Evolutionary conservation across 176 grass and related monocot species (phyloP), one percentile per base, ranked within the genome.

Genomic region (Zoysia pacifica): DNA sequence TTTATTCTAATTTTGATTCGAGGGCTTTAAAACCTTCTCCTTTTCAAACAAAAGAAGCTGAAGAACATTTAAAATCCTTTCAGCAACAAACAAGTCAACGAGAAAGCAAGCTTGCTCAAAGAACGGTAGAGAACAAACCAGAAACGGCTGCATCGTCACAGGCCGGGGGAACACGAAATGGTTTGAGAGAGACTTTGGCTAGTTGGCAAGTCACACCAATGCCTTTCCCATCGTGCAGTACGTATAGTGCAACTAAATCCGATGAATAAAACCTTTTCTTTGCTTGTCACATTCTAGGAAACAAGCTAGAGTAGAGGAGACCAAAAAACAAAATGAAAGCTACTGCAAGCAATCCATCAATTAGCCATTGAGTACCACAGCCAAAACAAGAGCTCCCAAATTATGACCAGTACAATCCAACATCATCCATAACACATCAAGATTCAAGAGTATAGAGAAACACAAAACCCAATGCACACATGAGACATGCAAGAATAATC

Each of bases 221-320:
- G 67, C 67, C 67, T 85, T 85, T 81, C 54, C 43, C 74, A 76
- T 43, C 77, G 42, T 70, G 63, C 67, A 72, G 77, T 36, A 67
- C 28, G 49, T 63, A 37, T 42, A 69, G 50, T 12, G 39, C 14
- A 78, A 38, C 39, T 11, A 89, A 76, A 85, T 78, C 59, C 58
- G 40, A 2, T 45, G 65, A 49, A 81, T 73, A 84, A 45, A 20
- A 45, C 69, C 68, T 83, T 73, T 61, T 18, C 42, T 62, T 28
- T 35, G 67, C 86, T 45, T 74, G 81, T 79, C 81, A 88, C 51
- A 12, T 61, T 61, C 36, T 52, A 75, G 81, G 81, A 79, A 88
- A 79, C 75, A 88, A 79, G 9, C 11, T 37, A 58, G 39, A 28
- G 28, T 28, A 28, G 28, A 28, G 28, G 28, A 20, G 43, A 73